Conservation (phyloP, 371 early-diverging fungal species). For the Mortierella sp. region DNA sequence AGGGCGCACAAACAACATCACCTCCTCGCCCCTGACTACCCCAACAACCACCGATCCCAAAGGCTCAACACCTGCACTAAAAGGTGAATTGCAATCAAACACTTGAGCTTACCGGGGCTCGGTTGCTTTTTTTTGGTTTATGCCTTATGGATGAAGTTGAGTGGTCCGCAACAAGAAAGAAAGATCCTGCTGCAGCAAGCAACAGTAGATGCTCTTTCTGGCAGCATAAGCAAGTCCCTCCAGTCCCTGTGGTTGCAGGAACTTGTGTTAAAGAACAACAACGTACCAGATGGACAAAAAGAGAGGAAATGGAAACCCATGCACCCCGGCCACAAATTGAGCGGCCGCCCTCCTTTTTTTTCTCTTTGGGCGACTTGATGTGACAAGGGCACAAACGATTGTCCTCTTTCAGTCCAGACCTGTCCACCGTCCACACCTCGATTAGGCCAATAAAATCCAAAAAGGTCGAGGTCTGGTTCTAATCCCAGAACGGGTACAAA, state of each 20-base stretch:
- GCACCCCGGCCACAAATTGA: background rate
- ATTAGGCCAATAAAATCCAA: background rate
- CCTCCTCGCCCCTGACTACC: background rate
- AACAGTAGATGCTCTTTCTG: background rate
- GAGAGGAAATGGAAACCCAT: background rate
- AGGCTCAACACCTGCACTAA: background rate
- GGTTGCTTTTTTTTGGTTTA: background rate
- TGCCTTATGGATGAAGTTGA: background rate
- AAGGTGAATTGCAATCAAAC: background rate
- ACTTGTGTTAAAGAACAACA: background rate
- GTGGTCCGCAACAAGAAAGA: background rate
- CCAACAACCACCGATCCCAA: background rate
- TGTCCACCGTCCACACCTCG: background rate
- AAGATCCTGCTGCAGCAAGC: background rate
- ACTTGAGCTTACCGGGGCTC: background rate
- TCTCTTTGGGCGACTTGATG: background rate
- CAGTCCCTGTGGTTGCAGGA: background rate
- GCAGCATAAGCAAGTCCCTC: background rate
- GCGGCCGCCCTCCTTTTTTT: background rate
- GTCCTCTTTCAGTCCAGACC: background rate
- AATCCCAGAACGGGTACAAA: background rate
- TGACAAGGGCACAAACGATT: background rate
- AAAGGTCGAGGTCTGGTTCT: conserved; percentile 10
- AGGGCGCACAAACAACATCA: background rate
- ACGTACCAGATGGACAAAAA: background rate